Evolutionary conservation across 2,329 filamentous ascomycete species (phyloP), one percentile per base, ranked within the genome.

Genomic region (Lecanosticta acicola): DNA sequence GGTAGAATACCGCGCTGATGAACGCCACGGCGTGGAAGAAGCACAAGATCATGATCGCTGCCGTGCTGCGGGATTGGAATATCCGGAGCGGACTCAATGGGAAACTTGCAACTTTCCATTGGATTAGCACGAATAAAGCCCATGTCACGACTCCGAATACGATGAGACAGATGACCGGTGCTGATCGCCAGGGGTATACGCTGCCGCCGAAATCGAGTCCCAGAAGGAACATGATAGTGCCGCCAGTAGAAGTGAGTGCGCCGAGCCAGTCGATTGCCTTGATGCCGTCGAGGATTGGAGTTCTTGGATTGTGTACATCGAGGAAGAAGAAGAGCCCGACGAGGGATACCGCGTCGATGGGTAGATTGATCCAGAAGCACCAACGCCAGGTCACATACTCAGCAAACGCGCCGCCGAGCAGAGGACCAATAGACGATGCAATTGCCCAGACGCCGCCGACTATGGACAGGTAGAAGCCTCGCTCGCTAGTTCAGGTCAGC

Each of bases 11-110:
- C 1, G 73, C 74, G 0, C 76, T 78, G 36, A 85, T 82, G 63
- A 84, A 84, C 24, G 67, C 72, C 50, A 75, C 72, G 14, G 69
- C 68, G 54, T 78, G 73, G 10, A 68, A 64, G 56, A 72, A 73
- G 2, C 64, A 64, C 2, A 76, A 68, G 1, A 66, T 56, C 11
- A 84, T 71, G 4, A 73, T 69, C 1, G 81, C 81, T 7, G 79
- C 59, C 46, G 79, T 82, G 1, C 80, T 78, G 21, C 66, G 57
- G n/a, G 71, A 68, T 1, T 65, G 66, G 64, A 87, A 85, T 0
- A 88, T 67, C 2, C 70, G 69, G 44, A 85, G 66, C 0, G 84
- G 84, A 53, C 88, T 82, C n/a, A 89, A 67, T 0, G 85, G 84
- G 54, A 81, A 77, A 42, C 72, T 70, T 3, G 83, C 83, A 7